Evolutionary conservation across 108 stramenopile genomes (phyloP).

Genomic region (Cyclotella distinguenda): DNA sequence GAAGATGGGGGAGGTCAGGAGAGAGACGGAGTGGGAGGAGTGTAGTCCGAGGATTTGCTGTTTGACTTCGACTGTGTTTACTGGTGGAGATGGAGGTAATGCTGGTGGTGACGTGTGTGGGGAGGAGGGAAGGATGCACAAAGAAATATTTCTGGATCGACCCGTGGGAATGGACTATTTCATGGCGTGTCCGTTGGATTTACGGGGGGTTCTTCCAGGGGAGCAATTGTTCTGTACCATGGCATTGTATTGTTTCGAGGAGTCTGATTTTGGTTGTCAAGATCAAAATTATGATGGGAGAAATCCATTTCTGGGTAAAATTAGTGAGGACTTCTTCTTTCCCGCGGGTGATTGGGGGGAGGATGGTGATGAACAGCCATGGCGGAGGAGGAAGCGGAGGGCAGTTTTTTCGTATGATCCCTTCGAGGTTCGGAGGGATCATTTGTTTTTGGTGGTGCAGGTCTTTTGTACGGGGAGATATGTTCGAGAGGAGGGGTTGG

Average conservation of each 20-base stretch:
- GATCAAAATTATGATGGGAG: not conserved
- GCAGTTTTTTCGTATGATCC: slow-evolving; percentile 79
- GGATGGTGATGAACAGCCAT: slow-evolving; percentile 28
- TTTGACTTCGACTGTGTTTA: slow-evolving; percentile 40
- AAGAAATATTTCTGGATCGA: slow-evolving; percentile 79
- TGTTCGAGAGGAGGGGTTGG: not conserved
- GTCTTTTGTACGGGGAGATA: slow-evolving; percentile 22
- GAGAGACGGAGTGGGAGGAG: slow-evolving; percentile 84
- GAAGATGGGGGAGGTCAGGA: slow-evolving; percentile 71
- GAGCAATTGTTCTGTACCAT: slow-evolving; percentile 78
- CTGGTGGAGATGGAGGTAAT: not conserved
- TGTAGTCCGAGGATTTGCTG: slow-evolving; percentile 75
- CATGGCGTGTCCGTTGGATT: slow-evolving; percentile 53
- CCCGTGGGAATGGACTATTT: slow-evolving; percentile 60
- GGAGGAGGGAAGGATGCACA: too few relatives aligned
- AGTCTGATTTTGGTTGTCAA: not conserved
- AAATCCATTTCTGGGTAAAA: slow-evolving; percentile 52
- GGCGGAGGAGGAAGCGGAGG: slow-evolving; percentile 65
- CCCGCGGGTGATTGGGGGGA: slow-evolving; percentile 78
- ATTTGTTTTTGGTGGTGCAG: slow-evolving; percentile 69
- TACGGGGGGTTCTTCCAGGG: slow-evolving; percentile 54
- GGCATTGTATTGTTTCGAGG: slow-evolving; percentile 55
- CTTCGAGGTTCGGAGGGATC: slow-evolving; percentile 16
- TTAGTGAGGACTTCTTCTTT: slow-evolving; percentile 84
- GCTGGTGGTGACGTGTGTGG: slow-evolving; percentile 47